These are phyloP conservation scores for Cryphonectria japonica DNA, from an alignment of 2,329 filamentous ascomycete species.

Conservation along the genomic window DNA sequence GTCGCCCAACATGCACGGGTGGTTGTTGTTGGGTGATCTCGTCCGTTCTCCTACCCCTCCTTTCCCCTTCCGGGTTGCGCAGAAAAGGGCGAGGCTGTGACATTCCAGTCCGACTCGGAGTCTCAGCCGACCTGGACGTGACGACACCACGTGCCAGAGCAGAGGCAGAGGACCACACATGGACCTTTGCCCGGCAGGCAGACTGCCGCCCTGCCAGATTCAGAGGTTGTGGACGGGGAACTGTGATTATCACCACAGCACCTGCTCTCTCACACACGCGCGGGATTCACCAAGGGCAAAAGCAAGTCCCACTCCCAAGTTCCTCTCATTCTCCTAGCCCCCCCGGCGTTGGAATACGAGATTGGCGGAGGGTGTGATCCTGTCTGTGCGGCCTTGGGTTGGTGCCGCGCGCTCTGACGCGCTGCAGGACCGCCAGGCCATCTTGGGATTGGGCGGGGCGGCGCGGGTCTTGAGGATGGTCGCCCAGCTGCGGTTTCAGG, in stretches of 20 bases:
- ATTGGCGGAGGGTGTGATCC: background rate
- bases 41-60: background rate
- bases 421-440: background rate
- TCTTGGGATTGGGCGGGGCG: background rate
- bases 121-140: background rate
- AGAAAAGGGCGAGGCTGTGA: background rate
- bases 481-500: background rate
- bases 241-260: background rate
- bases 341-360: background rate
- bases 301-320: background rate
- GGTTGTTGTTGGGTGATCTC: background rate
- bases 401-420: conserved; percentile 3
- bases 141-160: conserved; percentile 1
- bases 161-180: background rate
- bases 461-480: background rate
- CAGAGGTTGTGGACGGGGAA: background rate
- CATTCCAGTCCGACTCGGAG: background rate
- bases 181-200: background rate
- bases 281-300: background rate
- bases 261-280: background rate
- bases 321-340: background rate
- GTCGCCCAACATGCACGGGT: background rate
- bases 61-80: background rate
- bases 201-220: background rate
- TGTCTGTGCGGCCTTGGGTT: background rate